Evolutionary conservation across 768 basidiomycete genomes (phyloP).

Genomic region (Suillus alpinus): DNA sequence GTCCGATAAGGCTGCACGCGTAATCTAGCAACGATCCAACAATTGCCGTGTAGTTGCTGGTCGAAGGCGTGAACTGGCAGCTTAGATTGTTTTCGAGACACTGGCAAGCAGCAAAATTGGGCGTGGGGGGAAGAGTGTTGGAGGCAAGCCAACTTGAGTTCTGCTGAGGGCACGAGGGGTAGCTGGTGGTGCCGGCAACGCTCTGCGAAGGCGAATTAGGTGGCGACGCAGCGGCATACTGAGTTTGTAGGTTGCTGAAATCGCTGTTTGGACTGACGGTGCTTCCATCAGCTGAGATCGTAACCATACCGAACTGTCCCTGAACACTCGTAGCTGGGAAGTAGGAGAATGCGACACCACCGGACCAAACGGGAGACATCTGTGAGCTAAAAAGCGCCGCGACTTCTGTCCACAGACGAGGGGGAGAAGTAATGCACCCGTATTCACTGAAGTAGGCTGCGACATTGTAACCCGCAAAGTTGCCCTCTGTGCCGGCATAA

Average conservation of each 20-base stretch:
- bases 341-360: slow-evolving; percentile 87
- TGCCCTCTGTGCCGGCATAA: slow-evolving; percentile 53
- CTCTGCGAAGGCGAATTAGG: slow-evolving; percentile 64
- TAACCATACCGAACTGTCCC: slow-evolving; percentile 86
- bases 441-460: slow-evolving; percentile 91
- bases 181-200: slow-evolving; percentile 47
- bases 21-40: slow-evolving; percentile 62
- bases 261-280: slow-evolving; percentile 70
- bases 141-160: slow-evolving; percentile 64
- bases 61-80: slow-evolving; percentile 70
- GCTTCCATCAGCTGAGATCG: slow-evolving; percentile 58
- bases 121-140: slow-evolving; percentile 76
- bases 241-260: slow-evolving; percentile 59
- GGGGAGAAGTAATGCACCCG: slow-evolving; percentile 60
- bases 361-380: slow-evolving; percentile 82
- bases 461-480: slow-evolving; percentile 67
- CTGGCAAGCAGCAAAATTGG: slow-evolving; percentile 73
- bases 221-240: slow-evolving; percentile 56
- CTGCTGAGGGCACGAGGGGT: slow-evolving; percentile 59
- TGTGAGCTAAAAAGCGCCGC: slow-evolving; percentile 65
- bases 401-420: slow-evolving; percentile 81
- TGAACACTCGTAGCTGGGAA: slow-evolving; percentile 75
- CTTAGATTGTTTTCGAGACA: slow-evolving; percentile 68
- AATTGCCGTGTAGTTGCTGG: slow-evolving; percentile 56
- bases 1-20: slow-evolving; percentile 66